These are phyloP conservation scores for Fusarium humuli DNA, from an alignment of 2,329 filamentous ascomycete genomes.

Conservation along the genomic window DNA sequence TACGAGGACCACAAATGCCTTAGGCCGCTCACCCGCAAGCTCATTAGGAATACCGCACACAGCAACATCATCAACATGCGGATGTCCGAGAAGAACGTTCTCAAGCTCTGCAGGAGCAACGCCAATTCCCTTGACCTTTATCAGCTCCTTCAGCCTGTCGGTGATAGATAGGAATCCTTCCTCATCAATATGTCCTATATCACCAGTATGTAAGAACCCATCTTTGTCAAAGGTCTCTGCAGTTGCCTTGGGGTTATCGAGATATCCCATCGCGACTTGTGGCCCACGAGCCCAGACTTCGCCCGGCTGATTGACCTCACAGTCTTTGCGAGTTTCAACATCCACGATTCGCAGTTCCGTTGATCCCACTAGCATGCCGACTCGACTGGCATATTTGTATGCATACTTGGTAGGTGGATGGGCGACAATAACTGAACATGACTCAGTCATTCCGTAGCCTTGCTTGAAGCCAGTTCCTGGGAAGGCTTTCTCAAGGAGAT, in stretches of 20 bases:
- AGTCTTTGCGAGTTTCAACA: constrained; percentile 64
- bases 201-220: background rate
- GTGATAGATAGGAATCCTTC: background rate
- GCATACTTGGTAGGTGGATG: constrained; percentile 76
- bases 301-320: constrained; percentile 71
- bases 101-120: constrained; percentile 20
- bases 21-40: background rate
- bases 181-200: constrained; percentile 1
- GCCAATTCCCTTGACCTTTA: constrained; percentile 14
- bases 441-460: constrained; percentile 91
- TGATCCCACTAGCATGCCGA: constrained; percentile 54
- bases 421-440: constrained; percentile 77
- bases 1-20: constrained; percentile 4
- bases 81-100: background rate
- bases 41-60: background rate
- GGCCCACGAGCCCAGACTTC: constrained; percentile 5
- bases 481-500: constrained; percentile 20
- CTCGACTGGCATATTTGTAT: constrained; percentile 22
- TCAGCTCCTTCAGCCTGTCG: constrained; percentile 18
- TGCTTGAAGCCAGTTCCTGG: constrained; percentile 35
- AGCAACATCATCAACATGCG: background rate
- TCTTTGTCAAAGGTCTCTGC: background rate
- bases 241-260: background rate
- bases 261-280: constrained; percentile 12
- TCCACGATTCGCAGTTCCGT: constrained; percentile 80